These are phyloP conservation scores for Kockiozyma suomiensis DNA, from an alignment of 805 yeast species.

Conservation along the genomic window DNA sequence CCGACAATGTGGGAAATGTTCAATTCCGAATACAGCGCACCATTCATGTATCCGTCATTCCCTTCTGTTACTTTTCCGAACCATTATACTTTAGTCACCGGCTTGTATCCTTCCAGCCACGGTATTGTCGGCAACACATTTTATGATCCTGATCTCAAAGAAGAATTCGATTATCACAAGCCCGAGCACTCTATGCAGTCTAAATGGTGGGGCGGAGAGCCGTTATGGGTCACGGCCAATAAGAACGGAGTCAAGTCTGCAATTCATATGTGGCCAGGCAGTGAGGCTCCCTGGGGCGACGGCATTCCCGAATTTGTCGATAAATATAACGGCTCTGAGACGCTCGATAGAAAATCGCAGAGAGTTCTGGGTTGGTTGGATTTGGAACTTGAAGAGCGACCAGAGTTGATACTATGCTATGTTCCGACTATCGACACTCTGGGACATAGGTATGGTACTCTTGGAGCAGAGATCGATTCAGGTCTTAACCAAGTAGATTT, in stretches of 20 bases:
- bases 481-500: constrained; percentile 67
- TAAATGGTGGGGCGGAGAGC: constrained; percentile 90
- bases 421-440: constrained; percentile 80
- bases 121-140: constrained; percentile 87
- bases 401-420: constrained; percentile 75
- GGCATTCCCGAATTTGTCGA: constrained; percentile 59
- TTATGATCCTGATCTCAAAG: constrained; percentile 59
- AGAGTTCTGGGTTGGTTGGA: constrained; percentile 72
- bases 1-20: constrained; percentile 67
- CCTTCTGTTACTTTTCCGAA: constrained; percentile 91
- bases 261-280: constrained; percentile 97
- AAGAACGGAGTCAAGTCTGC: constrained; percentile 64
- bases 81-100: constrained; percentile 90
- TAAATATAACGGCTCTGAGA: constrained; percentile 64
- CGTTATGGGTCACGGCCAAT: constrained; percentile 79
- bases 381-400: constrained; percentile 53
- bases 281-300: constrained; percentile 65
- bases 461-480: constrained; percentile 57
- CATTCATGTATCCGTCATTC: constrained; percentile 83
- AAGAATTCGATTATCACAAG: constrained; percentile 65
- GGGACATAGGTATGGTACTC: constrained; percentile 73
- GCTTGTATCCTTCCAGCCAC: constrained; percentile 77
- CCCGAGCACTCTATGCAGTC: constrained; percentile 54
- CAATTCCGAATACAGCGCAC: constrained; percentile 55
- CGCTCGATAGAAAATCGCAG: constrained; percentile 57